Conservation (phyloP, 768 basidiomycete species). For the Heimioporus sp. region DNA sequence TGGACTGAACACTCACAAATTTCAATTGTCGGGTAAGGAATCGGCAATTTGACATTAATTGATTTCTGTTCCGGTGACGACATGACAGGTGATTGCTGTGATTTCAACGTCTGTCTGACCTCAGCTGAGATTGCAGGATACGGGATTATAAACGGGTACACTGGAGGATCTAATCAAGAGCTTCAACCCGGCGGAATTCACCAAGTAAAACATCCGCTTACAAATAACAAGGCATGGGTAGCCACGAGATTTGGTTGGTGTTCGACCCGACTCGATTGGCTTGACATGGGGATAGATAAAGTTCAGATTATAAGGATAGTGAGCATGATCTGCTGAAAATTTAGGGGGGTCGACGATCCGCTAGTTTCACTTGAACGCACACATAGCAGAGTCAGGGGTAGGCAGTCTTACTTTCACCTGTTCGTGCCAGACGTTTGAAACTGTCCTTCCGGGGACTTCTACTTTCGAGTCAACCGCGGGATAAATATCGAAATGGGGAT, state of each 20-base stretch:
- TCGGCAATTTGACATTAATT: slow-evolving; percentile 12
- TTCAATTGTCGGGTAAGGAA: slow-evolving; percentile 27
- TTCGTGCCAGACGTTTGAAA: neutral
- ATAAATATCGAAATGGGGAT: slow-evolving; percentile 44
- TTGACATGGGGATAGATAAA: slow-evolving; percentile 33
- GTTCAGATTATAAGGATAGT: slow-evolving; percentile 41
- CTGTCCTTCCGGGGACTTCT: neutral
- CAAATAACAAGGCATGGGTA: slow-evolving; percentile 41
- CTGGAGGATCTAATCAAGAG: slow-evolving; percentile 17
- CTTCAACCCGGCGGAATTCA: neutral
- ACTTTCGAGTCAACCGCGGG: slow-evolving; percentile 18
- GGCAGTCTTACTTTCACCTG: slow-evolving; percentile 8
- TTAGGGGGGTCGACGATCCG: neutral
- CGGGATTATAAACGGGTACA: slow-evolving; percentile 20
- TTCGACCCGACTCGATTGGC: neutral
- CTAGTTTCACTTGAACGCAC: slow-evolving; percentile 25
- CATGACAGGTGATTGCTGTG: neutral
- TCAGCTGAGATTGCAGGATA: slow-evolving; percentile 11
- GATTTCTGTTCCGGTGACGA: neutral
- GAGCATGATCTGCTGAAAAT: slow-evolving; percentile 31
- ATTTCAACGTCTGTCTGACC: neutral
- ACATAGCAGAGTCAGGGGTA: slow-evolving; percentile 27
- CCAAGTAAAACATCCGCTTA: slow-evolving; percentile 17
- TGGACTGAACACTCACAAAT: slow-evolving; percentile 31
- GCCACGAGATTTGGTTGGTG: slow-evolving; percentile 7